These are phyloP conservation scores for Mycena metata DNA, from an alignment of 768 basidiomycete genomes.

Conservation along the genomic window DNA sequence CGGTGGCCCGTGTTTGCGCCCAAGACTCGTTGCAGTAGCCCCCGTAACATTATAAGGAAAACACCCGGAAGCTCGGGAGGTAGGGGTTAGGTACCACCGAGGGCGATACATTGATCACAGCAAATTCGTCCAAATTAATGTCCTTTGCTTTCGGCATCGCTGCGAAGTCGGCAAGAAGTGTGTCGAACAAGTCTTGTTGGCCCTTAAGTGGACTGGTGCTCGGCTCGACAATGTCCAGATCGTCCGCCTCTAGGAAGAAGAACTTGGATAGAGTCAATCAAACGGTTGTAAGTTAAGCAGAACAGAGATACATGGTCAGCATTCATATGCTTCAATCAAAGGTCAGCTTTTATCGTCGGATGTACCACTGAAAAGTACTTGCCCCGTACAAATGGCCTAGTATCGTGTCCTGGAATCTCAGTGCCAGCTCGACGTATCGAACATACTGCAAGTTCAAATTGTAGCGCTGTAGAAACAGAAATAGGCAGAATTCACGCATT, in stretches of 20 bases:
- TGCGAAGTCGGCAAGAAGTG: conserved; percentile 74
- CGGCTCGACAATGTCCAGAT: conserved; percentile 60
- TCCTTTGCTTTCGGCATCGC: conserved; percentile 69
- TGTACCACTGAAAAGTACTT: conserved; percentile 48
- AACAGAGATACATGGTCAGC: conserved; percentile 73
- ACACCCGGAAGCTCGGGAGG: conserved; percentile 84
- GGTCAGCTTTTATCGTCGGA: conserved; percentile 46
- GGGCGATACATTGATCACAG: conserved; percentile 84
- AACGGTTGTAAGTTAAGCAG: conserved; percentile 19
- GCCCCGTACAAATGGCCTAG: conserved; percentile 89
- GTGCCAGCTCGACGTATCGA: conserved; percentile 79
- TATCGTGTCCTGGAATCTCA: conserved; percentile 90
- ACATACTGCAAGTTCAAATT: conserved; percentile 59
- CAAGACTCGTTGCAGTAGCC: conserved; percentile 23
- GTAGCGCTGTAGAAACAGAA: too few relatives aligned
- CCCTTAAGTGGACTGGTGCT: conserved; percentile 20
- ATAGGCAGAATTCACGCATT: too few relatives aligned
- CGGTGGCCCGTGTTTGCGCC: conserved; percentile 63
- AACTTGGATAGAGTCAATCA: conserved; percentile 55
- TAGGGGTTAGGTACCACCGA: conserved; percentile 91
- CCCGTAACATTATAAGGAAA: conserved; percentile 83
- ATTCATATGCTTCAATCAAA: conserved; percentile 78
- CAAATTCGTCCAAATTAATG: conserved; percentile 74
- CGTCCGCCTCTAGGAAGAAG: conserved; percentile 66
- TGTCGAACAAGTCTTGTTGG: conserved; percentile 61